Evolutionary conservation across 805 yeast species (phyloP).

Genomic region (Brettanomyces bruxellensis): DNA sequence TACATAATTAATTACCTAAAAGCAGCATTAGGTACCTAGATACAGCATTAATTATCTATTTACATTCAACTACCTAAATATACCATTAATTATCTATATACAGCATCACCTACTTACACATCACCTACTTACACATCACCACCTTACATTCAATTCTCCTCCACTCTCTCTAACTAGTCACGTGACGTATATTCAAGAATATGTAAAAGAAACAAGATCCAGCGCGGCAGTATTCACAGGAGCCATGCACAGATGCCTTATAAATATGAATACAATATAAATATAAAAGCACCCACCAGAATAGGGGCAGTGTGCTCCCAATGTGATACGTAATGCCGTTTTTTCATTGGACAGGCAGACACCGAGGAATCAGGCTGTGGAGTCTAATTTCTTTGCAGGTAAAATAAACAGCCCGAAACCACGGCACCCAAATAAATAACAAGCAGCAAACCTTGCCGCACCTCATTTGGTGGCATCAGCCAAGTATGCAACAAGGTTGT

Average conservation of each 20-base stretch:
- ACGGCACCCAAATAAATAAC: not conserved
- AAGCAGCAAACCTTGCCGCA: not conserved
- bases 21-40: too few species aligned
- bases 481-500: constrained; percentile 89
- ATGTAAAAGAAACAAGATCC: too few species aligned
- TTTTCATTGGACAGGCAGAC: not conserved
- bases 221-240: not conserved
- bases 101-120: too few species aligned
- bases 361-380: not conserved
- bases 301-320: not conserved
- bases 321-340: not conserved
- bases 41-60: too few species aligned
- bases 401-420: too few species aligned
- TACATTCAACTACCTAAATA: too few species aligned
- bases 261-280: not conserved
- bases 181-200: constrained; percentile 1
- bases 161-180: too few species aligned
- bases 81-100: too few species aligned
- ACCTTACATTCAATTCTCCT: too few species aligned
- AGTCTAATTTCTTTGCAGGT: too few species aligned
- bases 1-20: too few species aligned
- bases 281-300: constrained; percentile 1
- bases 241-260: not conserved
- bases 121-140: too few species aligned
- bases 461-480: constrained; percentile 39